Conservation (phyloP, 148 eudicot species). For the Amaranthus cruentus region DNA sequence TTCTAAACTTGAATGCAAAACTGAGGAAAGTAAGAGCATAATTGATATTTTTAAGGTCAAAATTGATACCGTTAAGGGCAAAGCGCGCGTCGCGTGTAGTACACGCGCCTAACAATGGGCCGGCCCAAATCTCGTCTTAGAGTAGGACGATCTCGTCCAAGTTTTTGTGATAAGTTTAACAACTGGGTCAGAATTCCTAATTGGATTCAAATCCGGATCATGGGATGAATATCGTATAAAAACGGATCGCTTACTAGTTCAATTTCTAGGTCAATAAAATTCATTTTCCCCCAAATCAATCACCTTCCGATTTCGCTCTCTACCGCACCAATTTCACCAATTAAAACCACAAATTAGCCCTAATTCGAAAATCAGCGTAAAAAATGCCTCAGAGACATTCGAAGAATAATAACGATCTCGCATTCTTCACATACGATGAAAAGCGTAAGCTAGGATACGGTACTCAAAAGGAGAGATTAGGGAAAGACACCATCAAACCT, state of each 20-base stretch:
- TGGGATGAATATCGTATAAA: no score
- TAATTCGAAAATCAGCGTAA: neutral
- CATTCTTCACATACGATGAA: slow-evolving; percentile 93
- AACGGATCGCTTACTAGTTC: neutral
- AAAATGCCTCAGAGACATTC: slow-evolving; percentile 97
- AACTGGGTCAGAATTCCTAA: neutral
- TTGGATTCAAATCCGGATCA: no score
- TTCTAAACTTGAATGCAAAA: no score
- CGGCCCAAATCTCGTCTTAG: no score
- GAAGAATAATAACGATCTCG: slow-evolving; percentile 92
- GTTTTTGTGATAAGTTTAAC: neutral
- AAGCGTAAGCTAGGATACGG: slow-evolving; percentile 87
- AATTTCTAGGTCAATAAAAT: neutral
- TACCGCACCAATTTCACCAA: neutral
- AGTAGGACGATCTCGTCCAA: no score
- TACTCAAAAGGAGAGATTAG: slow-evolving; percentile 87
- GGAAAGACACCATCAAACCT: slow-evolving; percentile 86
- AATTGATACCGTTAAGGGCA: no score
- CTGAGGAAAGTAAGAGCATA: no score
- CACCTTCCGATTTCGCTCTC: neutral
- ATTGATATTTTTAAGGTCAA: no score
- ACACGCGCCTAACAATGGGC: no score
- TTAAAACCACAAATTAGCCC: neutral
- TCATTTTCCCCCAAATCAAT: slow-evolving; percentile 12
- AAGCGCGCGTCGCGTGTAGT: no score